Evolutionary conservation across 371 early-diverging fungal genomes (phyloP), one percentile per base, ranked within the genome.

Genomic region (Mucor mucedo): DNA sequence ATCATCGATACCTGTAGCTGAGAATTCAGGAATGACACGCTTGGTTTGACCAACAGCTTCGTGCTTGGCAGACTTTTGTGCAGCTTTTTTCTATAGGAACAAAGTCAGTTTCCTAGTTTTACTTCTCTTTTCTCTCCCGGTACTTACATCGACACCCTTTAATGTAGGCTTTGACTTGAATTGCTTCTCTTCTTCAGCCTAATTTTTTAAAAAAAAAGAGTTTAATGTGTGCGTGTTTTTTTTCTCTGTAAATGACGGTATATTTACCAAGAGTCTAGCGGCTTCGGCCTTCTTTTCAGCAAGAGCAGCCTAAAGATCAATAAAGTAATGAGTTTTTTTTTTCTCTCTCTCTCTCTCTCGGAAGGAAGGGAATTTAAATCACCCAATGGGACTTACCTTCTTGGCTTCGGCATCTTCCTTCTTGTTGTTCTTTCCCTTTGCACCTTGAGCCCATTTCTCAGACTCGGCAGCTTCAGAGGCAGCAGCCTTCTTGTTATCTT

Each of bases 1-100:
- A 72, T 92, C 92, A 74, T 94, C 92, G 65, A 94, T 88, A 65
- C 87, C 88, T 55, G 80, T 72, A 2, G 94, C 93, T 10, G 88
- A 79, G 66, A 84, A 91, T 60, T 85, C 84, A 52, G 88, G 87
- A 42, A 90, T 82, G 5, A 79, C 74, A 29, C 77, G 75, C 62
- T 78, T 74, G 52, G 75, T 70, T 41, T 83, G 77, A 21, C 66
- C 55, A 32, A 73, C 70, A 14, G 77, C 76, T 40, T 85, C 85
- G 33, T 70, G 72, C 65, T 82, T 81, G 58, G 75, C 75, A 21
- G 82, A 63, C 69, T 79, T 83, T 79, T 85, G 84, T 40, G 78
- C 73, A 4, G 87, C 87, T 54, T 78, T 77, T 84, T 69, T 69
- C 63, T 67, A 54, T 35, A 38, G 21, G 21, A 21, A 21, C 21